These are phyloP conservation scores for Ogataea polymorpha DNA, from an alignment of 805 yeast genomes.

Conservation along the genomic window DNA sequence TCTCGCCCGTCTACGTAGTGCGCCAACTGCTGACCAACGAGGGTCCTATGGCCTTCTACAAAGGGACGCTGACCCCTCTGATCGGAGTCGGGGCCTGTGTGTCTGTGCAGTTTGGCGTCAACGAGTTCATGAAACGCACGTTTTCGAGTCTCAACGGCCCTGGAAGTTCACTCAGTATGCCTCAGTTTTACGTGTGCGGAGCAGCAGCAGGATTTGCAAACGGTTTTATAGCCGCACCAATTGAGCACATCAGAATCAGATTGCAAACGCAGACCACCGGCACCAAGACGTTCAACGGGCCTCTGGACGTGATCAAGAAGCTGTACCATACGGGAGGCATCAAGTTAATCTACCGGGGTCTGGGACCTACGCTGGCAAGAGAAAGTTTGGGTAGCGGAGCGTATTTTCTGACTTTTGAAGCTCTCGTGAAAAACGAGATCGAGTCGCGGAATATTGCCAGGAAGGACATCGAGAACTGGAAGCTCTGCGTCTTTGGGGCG, in stretches of 20 bases:
- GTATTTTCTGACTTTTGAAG: slow-evolving; percentile 89
- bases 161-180: slow-evolving; percentile 44
- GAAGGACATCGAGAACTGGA: slow-evolving; percentile 81
- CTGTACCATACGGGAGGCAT: slow-evolving; percentile 54
- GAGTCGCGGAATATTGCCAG: slow-evolving; percentile 46
- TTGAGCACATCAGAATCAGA: slow-evolving; percentile 91
- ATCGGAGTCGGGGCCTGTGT: slow-evolving; percentile 98
- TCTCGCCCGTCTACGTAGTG: slow-evolving; percentile 71
- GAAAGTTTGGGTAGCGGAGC: slow-evolving; percentile 87
- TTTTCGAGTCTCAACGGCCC: slow-evolving; percentile 47
- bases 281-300: slow-evolving; percentile 58
- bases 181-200: slow-evolving; percentile 80
- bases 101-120: slow-evolving; percentile 91
- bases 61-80: slow-evolving; percentile 92
- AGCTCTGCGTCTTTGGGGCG: slow-evolving; percentile 85
- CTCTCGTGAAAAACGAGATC: slow-evolving; percentile 68
- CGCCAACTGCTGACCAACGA: slow-evolving; percentile 69
- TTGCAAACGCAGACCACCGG: slow-evolving; percentile 79
- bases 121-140: slow-evolving; percentile 87
- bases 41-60: slow-evolving; percentile 83
- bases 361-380: slow-evolving; percentile 76
- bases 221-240: slow-evolving; percentile 86
- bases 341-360: slow-evolving; percentile 63
- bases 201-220: slow-evolving; percentile 91
- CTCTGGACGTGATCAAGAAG: slow-evolving; percentile 65